Percentiles rank a stretch among this genome's conserved stretches.
Conservation (phyloP, 2,329 filamentous ascomycete species). For the Juglanconis oblonga region DNA sequence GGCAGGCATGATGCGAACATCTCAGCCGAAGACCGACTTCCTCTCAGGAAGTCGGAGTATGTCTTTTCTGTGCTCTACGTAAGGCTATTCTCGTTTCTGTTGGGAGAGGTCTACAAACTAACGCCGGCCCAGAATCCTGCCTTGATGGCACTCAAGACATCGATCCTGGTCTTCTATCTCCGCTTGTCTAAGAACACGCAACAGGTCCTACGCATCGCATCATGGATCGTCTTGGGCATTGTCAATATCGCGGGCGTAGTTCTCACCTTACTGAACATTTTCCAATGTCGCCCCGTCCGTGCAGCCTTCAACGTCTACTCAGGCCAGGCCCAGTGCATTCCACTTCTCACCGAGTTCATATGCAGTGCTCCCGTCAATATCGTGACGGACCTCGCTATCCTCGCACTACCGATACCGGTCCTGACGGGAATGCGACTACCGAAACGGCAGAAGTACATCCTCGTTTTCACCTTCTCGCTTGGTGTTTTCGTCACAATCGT, state of each 20-base stretch:
- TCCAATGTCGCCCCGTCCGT: constrained; percentile 76
- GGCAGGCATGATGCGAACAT: constrained; percentile 67
- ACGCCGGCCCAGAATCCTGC: constrained; percentile 67
- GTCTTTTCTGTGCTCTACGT: constrained; percentile 63
- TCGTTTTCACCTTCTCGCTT: constrained; percentile 81
- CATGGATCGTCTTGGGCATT: constrained; percentile 72
- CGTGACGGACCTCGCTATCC: constrained; percentile 82
- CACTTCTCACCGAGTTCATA: constrained; percentile 60
- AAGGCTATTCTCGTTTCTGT: constrained; percentile 24
- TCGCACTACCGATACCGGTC: constrained; percentile 85
- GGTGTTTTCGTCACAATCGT: constrained; percentile 86
- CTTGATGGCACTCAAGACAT: constrained; percentile 87
- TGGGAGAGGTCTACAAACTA: constrained; percentile 7
- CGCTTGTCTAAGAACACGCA: constrained; percentile 76
- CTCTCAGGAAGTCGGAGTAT: constrained; percentile 60
- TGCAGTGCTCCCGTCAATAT: constrained; percentile 88
- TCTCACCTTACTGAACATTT: constrained; percentile 81
- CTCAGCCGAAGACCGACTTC: constrained; percentile 39
- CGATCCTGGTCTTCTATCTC: constrained; percentile 88
- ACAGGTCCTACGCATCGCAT: constrained; percentile 73
- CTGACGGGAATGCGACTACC: constrained; percentile 83
- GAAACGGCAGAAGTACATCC: constrained; percentile 79
- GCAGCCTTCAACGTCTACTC: constrained; percentile 58
- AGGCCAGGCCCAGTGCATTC: constrained; percentile 45
- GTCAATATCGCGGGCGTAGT: constrained; percentile 78